Conservation (phyloP, 2,329 filamentous ascomycete genomes). For the Furcasterigmium sp. region DNA sequence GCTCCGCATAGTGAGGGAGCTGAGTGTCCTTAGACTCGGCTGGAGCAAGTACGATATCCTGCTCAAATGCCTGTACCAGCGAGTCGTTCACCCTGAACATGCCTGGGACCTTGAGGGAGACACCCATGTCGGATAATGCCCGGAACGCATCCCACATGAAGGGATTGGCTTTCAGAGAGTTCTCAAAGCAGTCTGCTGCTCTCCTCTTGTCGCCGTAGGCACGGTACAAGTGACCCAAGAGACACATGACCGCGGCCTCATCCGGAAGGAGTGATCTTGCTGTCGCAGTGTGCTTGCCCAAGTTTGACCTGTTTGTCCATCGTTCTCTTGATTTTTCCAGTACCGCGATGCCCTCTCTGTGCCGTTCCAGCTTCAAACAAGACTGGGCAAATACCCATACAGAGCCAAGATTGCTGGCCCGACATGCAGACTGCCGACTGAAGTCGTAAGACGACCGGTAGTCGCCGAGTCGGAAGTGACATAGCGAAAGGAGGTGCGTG, state of each 20-base stretch:
- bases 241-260: conserved; percentile 73
- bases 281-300: conserved; percentile 79
- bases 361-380: conserved; percentile 72
- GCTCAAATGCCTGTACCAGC: conserved; percentile 42
- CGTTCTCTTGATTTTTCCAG: conserved; percentile 75
- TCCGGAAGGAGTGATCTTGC: conserved; percentile 73
- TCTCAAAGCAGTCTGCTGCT: conserved; percentile 81
- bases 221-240: conserved; percentile 83
- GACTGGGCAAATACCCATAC: conserved; percentile 89
- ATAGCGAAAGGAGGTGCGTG: conserved; percentile 76
- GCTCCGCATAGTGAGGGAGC: conserved; percentile 29
- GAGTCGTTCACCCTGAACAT: conserved; percentile 72
- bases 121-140: conserved; percentile 80
- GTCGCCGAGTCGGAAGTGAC: conserved; percentile 77
- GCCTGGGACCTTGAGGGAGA: conserved; percentile 74
- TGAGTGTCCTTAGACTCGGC: conserved; percentile 31
- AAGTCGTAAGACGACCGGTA: conserved; percentile 81
- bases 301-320: conserved; percentile 71
- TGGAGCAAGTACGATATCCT: conserved; percentile 22
- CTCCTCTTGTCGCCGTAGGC: conserved; percentile 78
- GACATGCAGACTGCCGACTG: conserved; percentile 64
- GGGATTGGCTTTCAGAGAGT: conserved; percentile 82
- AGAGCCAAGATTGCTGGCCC: conserved; percentile 76
- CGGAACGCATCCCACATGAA: conserved; percentile 98
- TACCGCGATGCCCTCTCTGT: conserved; percentile 75